Percentiles rank a stretch among this genome's conserved stretches.
Evolutionary conservation across 2,329 filamentous ascomycete genomes (phyloP).

Genomic region (Pseudogymnoascus sp.): DNA sequence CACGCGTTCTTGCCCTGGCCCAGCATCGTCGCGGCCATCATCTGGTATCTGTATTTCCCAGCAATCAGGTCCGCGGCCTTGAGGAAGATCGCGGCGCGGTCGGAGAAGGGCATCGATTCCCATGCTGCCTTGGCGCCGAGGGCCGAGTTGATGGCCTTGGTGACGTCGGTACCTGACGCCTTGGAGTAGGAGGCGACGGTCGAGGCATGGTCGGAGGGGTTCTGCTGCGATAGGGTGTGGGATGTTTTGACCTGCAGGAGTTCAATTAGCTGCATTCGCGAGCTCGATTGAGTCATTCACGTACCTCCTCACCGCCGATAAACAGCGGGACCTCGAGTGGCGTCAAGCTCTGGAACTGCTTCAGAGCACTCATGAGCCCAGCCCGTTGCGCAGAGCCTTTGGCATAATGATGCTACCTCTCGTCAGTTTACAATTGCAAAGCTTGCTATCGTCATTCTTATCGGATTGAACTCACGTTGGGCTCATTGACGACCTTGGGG

Average conservation of each 20-base stretch:
- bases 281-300: slow-evolving; percentile 17
- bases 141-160: slow-evolving; percentile 72
- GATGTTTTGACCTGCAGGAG: slow-evolving; percentile 54
- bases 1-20: slow-evolving; percentile 97
- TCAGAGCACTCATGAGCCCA: slow-evolving; percentile 66
- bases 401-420: slow-evolving; percentile 69
- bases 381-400: slow-evolving; percentile 75
- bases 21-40: slow-evolving; percentile 93
- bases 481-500: slow-evolving; percentile 82
- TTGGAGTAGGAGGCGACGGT: slow-evolving; percentile 78
- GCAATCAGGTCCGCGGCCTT: slow-evolving; percentile 89
- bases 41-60: slow-evolving; percentile 89
- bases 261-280: not conserved
- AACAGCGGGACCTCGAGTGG: slow-evolving; percentile 75
- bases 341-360: slow-evolving; percentile 57
- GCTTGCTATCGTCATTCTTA: not conserved
- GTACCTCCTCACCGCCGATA: slow-evolving; percentile 72
- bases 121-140: slow-evolving; percentile 79
- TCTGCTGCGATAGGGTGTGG: slow-evolving; percentile 61
- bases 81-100: slow-evolving; percentile 87
- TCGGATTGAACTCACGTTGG: slow-evolving; percentile 63
- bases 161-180: slow-evolving; percentile 68
- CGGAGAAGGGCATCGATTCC: slow-evolving; percentile 80
- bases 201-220: slow-evolving; percentile 72
- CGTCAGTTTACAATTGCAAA: slow-evolving; percentile 9